Evolutionary conservation across 2,329 filamentous ascomycete species (phyloP).

Genomic region (Paraphaeosphaeria sporulosa): DNA sequence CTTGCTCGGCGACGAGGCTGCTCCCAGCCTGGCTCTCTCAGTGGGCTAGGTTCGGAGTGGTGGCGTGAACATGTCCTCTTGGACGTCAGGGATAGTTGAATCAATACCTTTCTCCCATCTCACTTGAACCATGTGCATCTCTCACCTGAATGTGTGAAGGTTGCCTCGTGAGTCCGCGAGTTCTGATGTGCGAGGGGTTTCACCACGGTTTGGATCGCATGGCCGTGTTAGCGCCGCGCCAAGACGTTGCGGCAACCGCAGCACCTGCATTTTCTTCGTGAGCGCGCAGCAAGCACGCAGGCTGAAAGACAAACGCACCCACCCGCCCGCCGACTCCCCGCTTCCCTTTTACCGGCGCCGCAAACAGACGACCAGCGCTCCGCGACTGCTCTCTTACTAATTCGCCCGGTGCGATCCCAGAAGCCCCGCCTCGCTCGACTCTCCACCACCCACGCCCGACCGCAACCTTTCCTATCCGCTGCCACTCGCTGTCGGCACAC

Average conservation of each 20-base stretch:
- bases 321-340: conserved; percentile 21
- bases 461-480: not conserved
- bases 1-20: conserved; percentile 39
- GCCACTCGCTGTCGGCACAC: conserved; percentile 13
- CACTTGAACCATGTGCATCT: not conserved
- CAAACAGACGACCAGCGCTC: conserved; percentile 19
- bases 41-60: conserved; percentile 20
- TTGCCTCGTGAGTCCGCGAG: not conserved
- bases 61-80: conserved; percentile 29
- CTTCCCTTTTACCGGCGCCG: conserved; percentile 22
- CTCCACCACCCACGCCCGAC: conserved; percentile 4
- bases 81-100: not conserved
- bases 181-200: not conserved
- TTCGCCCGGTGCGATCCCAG: conserved; percentile 47
- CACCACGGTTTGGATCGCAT: conserved; percentile 2
- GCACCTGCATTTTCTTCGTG: conserved; percentile 22
- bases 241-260: not conserved
- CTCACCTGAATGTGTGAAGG: not conserved
- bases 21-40: conserved; percentile 13
- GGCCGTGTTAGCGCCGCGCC: not conserved
- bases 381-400: conserved; percentile 33
- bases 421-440: conserved; percentile 27
- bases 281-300: conserved; percentile 19
- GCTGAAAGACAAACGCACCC: conserved; percentile 18
- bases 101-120: not conserved